phyloP scores from a whole-genome alignment of 495 filamentous ascomycete genomes.

The Ramalina intermedia region DNA sequence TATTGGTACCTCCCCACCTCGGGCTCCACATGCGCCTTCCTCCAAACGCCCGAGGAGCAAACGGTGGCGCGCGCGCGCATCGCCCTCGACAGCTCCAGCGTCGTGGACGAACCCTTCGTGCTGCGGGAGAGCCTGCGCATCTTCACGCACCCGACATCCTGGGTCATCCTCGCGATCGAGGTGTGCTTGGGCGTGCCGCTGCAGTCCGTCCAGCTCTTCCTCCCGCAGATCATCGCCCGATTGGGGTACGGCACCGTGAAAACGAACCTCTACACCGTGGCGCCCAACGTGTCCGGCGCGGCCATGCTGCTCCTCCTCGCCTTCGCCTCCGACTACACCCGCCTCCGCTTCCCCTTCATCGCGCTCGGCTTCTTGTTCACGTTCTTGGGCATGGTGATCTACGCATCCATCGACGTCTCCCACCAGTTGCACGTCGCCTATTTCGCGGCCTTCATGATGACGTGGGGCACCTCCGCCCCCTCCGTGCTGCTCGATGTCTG shows the following conservation, averaged over 20 bases:
- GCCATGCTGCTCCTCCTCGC: conserved; percentile 55
- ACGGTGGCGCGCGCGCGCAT: conserved; percentile 59
- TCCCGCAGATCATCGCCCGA: conserved; percentile 57
- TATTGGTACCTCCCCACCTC: conserved; percentile 55
- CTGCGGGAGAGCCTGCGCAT: conserved; percentile 49
- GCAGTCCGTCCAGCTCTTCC: conserved; percentile 54
- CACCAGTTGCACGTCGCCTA: conserved; percentile 49
- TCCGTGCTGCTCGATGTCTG: conserved; percentile 39
- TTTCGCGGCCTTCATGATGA: conserved; percentile 74
- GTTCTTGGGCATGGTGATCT: conserved; percentile 64
- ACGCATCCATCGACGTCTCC: conserved; percentile 51
- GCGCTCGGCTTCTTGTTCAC: conserved; percentile 59
- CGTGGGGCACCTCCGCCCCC: conserved; percentile 46
- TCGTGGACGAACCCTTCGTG: conserved; percentile 57
- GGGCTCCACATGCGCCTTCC: conserved; percentile 47
- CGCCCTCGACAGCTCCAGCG: conserved; percentile 54
- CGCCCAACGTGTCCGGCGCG: conserved; percentile 54
- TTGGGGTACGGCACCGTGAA: conserved; percentile 50
- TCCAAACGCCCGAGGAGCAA: conserved; percentile 45
- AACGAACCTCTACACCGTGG: conserved; percentile 67
- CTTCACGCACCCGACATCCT: conserved; percentile 48
- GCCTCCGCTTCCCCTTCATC: conserved; percentile 60
- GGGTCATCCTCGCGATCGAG: conserved; percentile 51
- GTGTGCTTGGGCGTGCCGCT: conserved; percentile 65
- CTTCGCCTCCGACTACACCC: conserved; percentile 47